These are phyloP conservation scores for Rhodotorula sp. DNA, from an alignment of 1,284 basidiomycete species.

Conservation along the genomic window DNA sequence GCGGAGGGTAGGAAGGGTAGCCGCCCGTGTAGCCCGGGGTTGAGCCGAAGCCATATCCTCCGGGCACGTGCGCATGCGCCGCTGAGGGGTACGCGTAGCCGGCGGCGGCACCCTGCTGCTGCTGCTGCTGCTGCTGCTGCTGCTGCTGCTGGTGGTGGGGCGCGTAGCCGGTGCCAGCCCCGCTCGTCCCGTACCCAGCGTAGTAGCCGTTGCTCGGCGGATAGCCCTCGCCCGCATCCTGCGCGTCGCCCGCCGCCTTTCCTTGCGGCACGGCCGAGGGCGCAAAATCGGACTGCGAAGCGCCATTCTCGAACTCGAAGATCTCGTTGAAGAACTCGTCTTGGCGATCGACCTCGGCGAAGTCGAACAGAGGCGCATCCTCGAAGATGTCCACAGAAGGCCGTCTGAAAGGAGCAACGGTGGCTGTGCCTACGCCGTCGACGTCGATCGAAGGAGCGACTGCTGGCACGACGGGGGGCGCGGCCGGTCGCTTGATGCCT, in stretches of 20 bases:
- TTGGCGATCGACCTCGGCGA: neutral
- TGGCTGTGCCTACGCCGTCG: neutral
- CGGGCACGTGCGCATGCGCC: neutral
- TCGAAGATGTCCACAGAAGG: neutral
- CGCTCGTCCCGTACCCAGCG: neutral
- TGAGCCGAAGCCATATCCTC: neutral
- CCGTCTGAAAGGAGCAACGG: too few species aligned
- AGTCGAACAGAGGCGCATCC: neutral
- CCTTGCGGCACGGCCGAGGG: neutral
- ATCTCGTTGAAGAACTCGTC: conserved; percentile 16
- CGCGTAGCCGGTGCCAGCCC: neutral
- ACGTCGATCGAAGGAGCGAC: neutral
- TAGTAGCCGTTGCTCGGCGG: conserved; percentile 6
- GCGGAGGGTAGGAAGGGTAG: neutral
- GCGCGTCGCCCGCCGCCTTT: neutral
- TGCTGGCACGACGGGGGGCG: neutral
- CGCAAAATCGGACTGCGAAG: neutral
- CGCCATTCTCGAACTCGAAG: conserved; percentile 7
- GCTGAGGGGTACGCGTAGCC: neutral
- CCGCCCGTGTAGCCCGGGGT: neutral
- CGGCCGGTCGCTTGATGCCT: conserved; percentile 11
- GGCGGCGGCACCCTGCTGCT: neutral
- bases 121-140: neutral
- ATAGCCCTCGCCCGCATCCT: conserved; percentile 23
- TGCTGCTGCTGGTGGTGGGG: neutral